Evolutionary conservation across 2,329 filamentous ascomycete genomes (phyloP), one percentile per base, ranked within the genome.

Genomic region (Epichloe gansuensis): DNA sequence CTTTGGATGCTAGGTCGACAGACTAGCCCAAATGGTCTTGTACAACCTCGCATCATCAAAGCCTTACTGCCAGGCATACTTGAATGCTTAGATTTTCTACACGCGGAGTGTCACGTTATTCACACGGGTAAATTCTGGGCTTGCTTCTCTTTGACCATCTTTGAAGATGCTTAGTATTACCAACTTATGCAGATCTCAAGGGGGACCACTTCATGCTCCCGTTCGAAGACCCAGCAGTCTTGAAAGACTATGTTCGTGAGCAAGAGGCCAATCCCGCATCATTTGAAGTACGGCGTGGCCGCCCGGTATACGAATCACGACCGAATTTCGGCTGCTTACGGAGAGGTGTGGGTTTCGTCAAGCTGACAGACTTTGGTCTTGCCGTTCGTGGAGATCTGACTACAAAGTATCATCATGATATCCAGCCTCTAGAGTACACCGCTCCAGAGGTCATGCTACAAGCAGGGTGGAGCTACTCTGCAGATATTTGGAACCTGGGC

Each of bases 1-100:
- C 54, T 62, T 4, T 61, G 59, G 58, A 60, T 61, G 58, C 45
- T 62, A 13, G 58, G 59, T 6, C 59, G 58, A 52, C 58, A 60
- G 47, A 57, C 54, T 11, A 54, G 56, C 8, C 49, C 55, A 5
- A 57, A 47, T 23, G 55, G 53, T 21, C 41, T 57, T 9, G 55
- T 60, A 2, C 56, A 58, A n/a, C 56, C 59, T 15, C 57, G 54
- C 5, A 56, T 52, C 11, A 56, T 62, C 51, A 61, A 60, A 51
- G 41, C 58, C 0, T 43, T 60, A n/a, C 54, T 72, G 50, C 61
- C 61, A 48, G 59, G 61, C 51, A 62, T 73, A 51, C 64, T 73
- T 12, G 51, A 61, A 43, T 65, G 64, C 3, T 62, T 73, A 2
- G 64, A 21, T 21, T 21, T 21, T 21, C 17, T 21, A 2, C 17